phyloP scores from a whole-genome alignment of 495 filamentous ascomycete genomes.

The Penicillium arizonense region DNA sequence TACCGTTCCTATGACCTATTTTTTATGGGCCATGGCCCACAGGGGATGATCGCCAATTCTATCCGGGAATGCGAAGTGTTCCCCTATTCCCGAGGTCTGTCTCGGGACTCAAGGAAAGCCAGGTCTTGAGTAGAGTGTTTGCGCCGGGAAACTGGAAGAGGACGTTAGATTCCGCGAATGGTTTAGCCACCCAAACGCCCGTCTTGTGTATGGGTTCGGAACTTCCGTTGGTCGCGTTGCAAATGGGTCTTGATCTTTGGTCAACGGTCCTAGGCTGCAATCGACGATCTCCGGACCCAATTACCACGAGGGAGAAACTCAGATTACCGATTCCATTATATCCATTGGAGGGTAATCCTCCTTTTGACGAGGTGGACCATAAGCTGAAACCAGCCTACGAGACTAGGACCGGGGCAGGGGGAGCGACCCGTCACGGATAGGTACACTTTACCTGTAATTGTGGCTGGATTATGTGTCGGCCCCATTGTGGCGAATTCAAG shows the following conservation, averaged over 20 bases:
- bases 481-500: slow-evolving; percentile 9
- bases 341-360: not conserved
- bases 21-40: not conserved
- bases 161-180: not conserved
- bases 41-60: not conserved
- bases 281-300: slow-evolving; percentile 3
- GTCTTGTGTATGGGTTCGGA: too few species aligned
- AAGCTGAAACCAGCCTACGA: slow-evolving; percentile 7
- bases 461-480: not conserved
- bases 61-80: not conserved
- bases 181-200: too few species aligned
- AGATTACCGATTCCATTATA: not conserved
- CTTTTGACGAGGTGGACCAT: slow-evolving; percentile 1
- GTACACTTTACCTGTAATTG: not conserved
- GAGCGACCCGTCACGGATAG: not conserved
- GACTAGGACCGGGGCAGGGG: not conserved
- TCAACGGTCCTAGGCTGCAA: slow-evolving; percentile 4
- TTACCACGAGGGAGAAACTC: slow-evolving; percentile 9
- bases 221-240: not conserved
- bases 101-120: too few species aligned
- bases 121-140: too few species aligned
- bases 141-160: not conserved
- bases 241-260: slow-evolving; percentile 3
- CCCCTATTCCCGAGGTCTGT: not conserved
- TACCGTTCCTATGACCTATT: not conserved